Evolutionary conservation across 352 stramenopile genomes (phyloP), one percentile per base, ranked within the genome.

Genomic region (Phytophthora quininea): DNA sequence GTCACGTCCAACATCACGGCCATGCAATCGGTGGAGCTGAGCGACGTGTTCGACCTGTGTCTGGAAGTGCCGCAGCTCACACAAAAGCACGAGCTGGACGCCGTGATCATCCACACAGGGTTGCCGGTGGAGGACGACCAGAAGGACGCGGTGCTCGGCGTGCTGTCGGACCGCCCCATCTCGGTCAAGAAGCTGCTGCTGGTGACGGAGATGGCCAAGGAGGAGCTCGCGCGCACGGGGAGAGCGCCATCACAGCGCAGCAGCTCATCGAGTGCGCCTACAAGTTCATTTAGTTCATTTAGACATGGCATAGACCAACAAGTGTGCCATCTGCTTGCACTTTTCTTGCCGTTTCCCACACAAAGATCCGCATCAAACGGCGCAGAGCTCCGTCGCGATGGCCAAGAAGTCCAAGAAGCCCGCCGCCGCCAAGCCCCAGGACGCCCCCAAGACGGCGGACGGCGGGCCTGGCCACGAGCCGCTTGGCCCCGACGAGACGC

Each of bases 161-260:
- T 93, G 69, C 81, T 96, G 74, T 78, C 82, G 14, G 83, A 80
- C 54, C 96, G 98, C 51, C 96, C 97, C 3, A 99, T 99, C 70
- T 97, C 97, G 48, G 97, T 99, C 74, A 99, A 99, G 82, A 97
- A 98, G 69, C 81, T 99, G 35, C 70, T 99, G 42, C 91, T 98
- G 73, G 95, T 99, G 49, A 86, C 95, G 30, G 97, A 99, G 82
- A 99, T 99, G 96, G 97, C 97, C 45, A 96, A 97, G 63, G 95
- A 97, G 50, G 84, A 95, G 62, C 73, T 93, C 12, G 71, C 65
- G 14, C 74, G 80, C 50, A 90, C 82, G 30, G 80, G 80, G 83
- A 91, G 29, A 82, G 76, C 61, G 80, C 76, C 59, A 91, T 95
- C 54, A 89, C 88, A 15, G 88, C 80, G 62, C 70, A 82, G 45